A percentile compares a stretch with the other conserved stretches of the same genome.
phyloP scores from a whole-genome alignment of 305 asterid genomes.

The Lippia alba region DNA sequence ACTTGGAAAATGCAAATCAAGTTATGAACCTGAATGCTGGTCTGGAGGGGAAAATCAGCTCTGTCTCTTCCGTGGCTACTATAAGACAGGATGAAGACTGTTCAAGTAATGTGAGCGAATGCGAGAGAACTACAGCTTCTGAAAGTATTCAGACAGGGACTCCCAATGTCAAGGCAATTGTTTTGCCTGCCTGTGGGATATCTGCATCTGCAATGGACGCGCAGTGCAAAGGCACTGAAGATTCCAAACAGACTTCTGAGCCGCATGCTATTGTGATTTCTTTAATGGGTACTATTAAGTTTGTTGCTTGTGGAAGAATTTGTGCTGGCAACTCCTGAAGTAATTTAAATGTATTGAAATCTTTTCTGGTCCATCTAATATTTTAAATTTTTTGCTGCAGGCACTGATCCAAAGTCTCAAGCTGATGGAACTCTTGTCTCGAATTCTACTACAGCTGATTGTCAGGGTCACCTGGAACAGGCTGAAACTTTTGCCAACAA shows the following conservation, averaged over 20 bases:
- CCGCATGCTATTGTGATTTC: slow-evolving; percentile 41
- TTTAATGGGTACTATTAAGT: slow-evolving; percentile 7
- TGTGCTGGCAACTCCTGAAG: slow-evolving; percentile 39
- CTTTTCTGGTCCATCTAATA: slow-evolving; percentile 27
- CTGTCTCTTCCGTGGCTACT: slow-evolving; percentile 21
- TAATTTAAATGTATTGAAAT: slow-evolving; percentile 31
- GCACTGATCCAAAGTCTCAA: slow-evolving; percentile 41
- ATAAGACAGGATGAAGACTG: slow-evolving; percentile 38
- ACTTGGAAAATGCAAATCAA: slow-evolving; percentile 30
- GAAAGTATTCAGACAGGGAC: slow-evolving; percentile 20
- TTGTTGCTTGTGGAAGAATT: slow-evolving; percentile 28
- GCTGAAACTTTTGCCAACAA: slow-evolving; percentile 38
- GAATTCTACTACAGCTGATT: slow-evolving; percentile 35
- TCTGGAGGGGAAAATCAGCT: slow-evolving; percentile 23
- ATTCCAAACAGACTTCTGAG: slow-evolving; percentile 35
- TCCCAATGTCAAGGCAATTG: slow-evolving; percentile 27
- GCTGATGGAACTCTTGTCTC: slow-evolving; percentile 37
- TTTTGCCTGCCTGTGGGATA: slow-evolving; percentile 24
- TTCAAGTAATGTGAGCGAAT: slow-evolving; percentile 35
- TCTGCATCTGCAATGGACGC: slow-evolving; percentile 30
- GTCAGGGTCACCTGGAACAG: slow-evolving; percentile 19
- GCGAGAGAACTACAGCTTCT: slow-evolving; percentile 20
- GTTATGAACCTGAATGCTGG: slow-evolving; percentile 34
- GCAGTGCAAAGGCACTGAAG: slow-evolving; percentile 27
- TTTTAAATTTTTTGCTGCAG: slow-evolving; percentile 45